phyloP scores from a whole-genome alignment of 1,139 yeast species.

The Keqinozyma sinolaborantium region DNA sequence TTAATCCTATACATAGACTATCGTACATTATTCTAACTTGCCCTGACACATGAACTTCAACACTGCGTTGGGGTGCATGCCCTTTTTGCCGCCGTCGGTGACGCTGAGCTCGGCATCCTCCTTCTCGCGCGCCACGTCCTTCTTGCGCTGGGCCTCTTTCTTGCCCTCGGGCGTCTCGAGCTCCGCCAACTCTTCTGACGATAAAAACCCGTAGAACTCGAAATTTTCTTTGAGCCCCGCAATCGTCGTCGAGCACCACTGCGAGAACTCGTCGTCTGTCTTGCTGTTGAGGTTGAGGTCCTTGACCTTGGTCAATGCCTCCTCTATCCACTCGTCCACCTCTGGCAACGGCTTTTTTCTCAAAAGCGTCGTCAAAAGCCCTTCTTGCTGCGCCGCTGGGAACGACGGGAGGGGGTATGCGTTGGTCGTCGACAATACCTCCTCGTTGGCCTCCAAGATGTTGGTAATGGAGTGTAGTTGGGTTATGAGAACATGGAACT shows the following conservation, averaged over 20 bases:
- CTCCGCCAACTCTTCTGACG: slow-evolving; percentile 43
- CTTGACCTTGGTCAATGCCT: slow-evolving; percentile 41
- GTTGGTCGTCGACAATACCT: slow-evolving; percentile 59
- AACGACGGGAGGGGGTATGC: slow-evolving; percentile 81
- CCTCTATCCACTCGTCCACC: slow-evolving; percentile 79
- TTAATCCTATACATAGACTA: slow-evolving; percentile 1
- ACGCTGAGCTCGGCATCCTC: slow-evolving; percentile 25
- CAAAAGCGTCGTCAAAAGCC: slow-evolving; percentile 73
- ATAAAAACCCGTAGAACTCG: slow-evolving; percentile 59
- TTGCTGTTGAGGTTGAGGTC: slow-evolving; percentile 22
- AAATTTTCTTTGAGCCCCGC: slow-evolving; percentile 53
- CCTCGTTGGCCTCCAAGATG: slow-evolving; percentile 61
- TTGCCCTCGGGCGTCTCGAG: slow-evolving; percentile 41
- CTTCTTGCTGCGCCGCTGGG: slow-evolving; percentile 82
- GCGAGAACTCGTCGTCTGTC: slow-evolving; percentile 53
- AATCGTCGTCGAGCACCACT: slow-evolving; percentile 58
- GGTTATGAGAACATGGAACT: slow-evolving; percentile 76
- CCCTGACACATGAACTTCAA: slow-evolving; percentile 43
- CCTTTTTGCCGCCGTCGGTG: slow-evolving; percentile 29
- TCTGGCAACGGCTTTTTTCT: slow-evolving; percentile 89
- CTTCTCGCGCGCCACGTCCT: slow-evolving; percentile 22
- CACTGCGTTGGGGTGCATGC: slow-evolving; percentile 35
- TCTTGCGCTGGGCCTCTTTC: slow-evolving; percentile 24
- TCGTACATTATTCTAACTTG: slow-evolving; percentile 10
- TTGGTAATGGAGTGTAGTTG: slow-evolving; percentile 74